phyloP scores from a whole-genome alignment of 2,329 filamentous ascomycete genomes.

The Pestalotiopsis sp. region DNA sequence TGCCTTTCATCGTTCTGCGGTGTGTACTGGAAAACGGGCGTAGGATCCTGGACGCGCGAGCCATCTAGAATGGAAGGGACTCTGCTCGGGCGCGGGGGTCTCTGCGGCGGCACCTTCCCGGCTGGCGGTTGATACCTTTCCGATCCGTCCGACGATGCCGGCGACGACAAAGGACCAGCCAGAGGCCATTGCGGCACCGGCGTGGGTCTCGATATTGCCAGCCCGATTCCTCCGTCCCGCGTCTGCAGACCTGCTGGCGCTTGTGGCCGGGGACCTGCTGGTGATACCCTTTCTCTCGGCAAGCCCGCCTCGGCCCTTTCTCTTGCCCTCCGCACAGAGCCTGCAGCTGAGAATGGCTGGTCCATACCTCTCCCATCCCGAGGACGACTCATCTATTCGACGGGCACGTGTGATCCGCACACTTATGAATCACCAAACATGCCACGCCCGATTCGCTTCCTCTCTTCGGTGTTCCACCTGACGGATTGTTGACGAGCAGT shows the following conservation, averaged over 20 bases:
- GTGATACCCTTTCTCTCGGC: slow-evolving; percentile 26
- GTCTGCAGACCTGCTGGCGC: slow-evolving; percentile 37
- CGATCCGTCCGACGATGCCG: slow-evolving; percentile 25
- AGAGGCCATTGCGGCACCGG: slow-evolving; percentile 41
- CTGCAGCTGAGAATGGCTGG: slow-evolving; percentile 42
- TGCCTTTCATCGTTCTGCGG: slow-evolving; percentile 38
- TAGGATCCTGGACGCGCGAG: slow-evolving; percentile 58
- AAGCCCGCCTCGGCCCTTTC: slow-evolving; percentile 52
- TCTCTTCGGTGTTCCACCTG: neutral
- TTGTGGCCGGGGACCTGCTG: slow-evolving; percentile 26
- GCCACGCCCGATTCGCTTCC: slow-evolving; percentile 22
- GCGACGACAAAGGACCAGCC: slow-evolving; percentile 29
- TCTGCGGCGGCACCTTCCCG: slow-evolving; percentile 56
- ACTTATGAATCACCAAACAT: slow-evolving; percentile 25
- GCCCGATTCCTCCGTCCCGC: slow-evolving; percentile 40
- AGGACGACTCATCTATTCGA: slow-evolving; percentile 55
- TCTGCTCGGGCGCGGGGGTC: slow-evolving; percentile 62
- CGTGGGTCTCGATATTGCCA: slow-evolving; percentile 54
- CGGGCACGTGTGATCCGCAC: slow-evolving; percentile 22
- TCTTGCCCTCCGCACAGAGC: slow-evolving; percentile 58
- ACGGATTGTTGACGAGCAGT: slow-evolving; percentile 10
- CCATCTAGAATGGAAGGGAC: slow-evolving; percentile 63
- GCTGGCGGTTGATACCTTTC: slow-evolving; percentile 54
- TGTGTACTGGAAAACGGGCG: slow-evolving; percentile 54
- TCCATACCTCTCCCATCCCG: slow-evolving; percentile 60